Evolutionary conservation across 2,329 filamentous ascomycete species (phyloP).

Genomic region (Tolypocladium paradoxum): DNA sequence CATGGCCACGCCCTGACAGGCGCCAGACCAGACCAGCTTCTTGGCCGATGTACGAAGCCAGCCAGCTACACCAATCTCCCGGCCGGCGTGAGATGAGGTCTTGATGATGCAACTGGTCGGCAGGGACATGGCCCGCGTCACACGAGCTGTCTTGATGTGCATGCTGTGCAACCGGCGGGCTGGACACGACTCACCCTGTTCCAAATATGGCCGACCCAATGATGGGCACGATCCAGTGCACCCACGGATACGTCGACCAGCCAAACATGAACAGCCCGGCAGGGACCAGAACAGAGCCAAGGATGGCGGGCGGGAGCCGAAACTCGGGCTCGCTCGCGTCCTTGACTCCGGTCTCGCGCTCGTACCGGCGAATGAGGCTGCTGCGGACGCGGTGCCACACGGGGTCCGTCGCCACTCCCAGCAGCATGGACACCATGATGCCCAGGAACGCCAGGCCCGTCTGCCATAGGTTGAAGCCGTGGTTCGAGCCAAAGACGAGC

Average conservation of each 20-base stretch:
- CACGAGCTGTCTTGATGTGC: background rate
- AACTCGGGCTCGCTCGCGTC: conserved; percentile 74
- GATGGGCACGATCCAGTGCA: conserved; percentile 70
- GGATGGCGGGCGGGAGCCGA: conserved; percentile 64
- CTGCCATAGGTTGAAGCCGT: conserved; percentile 71
- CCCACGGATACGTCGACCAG: conserved; percentile 65
- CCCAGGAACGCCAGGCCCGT: conserved; percentile 69
- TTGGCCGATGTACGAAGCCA: no score
- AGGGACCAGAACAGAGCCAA: conserved; percentile 68
- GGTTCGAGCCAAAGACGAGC: conserved; percentile 62
- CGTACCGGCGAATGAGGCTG: conserved; percentile 43
- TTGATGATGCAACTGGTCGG: background rate
- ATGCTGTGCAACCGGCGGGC: conserved; percentile 1
- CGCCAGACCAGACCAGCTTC: background rate
- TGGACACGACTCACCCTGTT: conserved; percentile 43
- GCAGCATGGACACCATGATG: conserved; percentile 56
- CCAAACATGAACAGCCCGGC: conserved; percentile 80
- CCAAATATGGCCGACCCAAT: conserved; percentile 65
- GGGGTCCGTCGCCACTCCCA: conserved; percentile 51
- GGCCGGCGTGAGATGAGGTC: background rate
- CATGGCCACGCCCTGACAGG: background rate
- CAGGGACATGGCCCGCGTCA: background rate
- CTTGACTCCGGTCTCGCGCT: conserved; percentile 36
- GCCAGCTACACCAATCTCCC: background rate
- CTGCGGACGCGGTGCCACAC: conserved; percentile 53